Conservation (phyloP, 352 stramenopile species). For the Phytopythium aichiense region DNA sequence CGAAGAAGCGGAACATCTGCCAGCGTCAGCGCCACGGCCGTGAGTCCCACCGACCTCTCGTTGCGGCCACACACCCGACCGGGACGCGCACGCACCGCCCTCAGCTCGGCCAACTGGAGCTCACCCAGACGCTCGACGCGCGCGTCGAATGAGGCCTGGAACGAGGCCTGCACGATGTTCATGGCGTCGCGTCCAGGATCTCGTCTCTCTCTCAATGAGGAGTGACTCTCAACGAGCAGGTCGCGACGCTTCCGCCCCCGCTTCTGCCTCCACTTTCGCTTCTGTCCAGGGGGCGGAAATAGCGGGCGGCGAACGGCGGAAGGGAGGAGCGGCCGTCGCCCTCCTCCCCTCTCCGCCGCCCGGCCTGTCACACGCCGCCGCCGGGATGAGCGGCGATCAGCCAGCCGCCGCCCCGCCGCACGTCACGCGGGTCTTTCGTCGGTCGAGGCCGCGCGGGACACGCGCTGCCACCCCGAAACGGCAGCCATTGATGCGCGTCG, state of each 20-base stretch:
- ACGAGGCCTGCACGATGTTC: constrained; percentile 58
- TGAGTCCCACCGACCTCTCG: no score
- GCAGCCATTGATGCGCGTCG: neutral
- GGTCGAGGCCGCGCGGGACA: neutral
- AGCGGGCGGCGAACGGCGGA: neutral
- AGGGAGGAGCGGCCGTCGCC: neutral
- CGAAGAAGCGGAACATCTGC: constrained; percentile 75
- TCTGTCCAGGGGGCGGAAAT: neutral
- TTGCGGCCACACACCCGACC: no score
- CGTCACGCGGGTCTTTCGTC: constrained; percentile 1
- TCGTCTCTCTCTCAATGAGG: neutral
- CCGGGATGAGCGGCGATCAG: neutral
- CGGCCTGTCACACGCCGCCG: constrained; percentile 2
- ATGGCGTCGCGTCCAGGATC: constrained; percentile 13
- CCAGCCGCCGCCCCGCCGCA: neutral
- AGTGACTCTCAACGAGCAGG: neutral
- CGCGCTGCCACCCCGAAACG: constrained; percentile 2
- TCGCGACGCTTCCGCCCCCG: neutral
- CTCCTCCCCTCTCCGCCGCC: neutral
- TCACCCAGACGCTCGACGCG: constrained; percentile 45
- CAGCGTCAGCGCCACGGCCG: neutral
- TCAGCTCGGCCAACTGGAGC: constrained; percentile 45
- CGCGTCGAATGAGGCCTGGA: constrained; percentile 62
- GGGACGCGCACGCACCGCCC: constrained; percentile 25
- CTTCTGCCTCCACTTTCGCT: neutral